Percentiles rank a stretch among this genome's conserved stretches.
Evolutionary conservation across 2,329 filamentous ascomycete genomes (phyloP).

Genomic region (Fusarium humuli): DNA sequence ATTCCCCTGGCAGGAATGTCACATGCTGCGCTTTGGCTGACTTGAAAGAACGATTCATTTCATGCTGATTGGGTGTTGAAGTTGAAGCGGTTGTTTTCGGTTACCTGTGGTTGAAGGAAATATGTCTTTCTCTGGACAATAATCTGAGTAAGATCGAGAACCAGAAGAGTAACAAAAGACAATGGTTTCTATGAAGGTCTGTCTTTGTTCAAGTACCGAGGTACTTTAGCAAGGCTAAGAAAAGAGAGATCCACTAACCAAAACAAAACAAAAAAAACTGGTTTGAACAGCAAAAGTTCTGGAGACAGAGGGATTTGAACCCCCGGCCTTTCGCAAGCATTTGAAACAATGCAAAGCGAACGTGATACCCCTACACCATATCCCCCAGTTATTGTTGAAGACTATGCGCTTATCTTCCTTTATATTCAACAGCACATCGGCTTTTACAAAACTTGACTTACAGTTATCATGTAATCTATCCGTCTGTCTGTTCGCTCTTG

Average conservation of each 20-base stretch:
- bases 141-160: neutral
- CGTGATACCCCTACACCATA: conserved; percentile 48
- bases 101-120: neutral
- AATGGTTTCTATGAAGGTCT: neutral
- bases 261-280: neutral
- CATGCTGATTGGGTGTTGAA: neutral
- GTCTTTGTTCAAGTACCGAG: neutral
- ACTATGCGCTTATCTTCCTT: rapidly evolving
- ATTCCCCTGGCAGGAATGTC: conserved; percentile 22
- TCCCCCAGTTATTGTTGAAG: conserved; percentile 28
- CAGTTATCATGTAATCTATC: too few species aligned
- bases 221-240: neutral
- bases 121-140: neutral
- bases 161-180: neutral
- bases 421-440: rapidly evolving
- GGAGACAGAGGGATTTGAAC: conserved; percentile 50
- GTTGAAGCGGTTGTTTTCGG: neutral
- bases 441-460: neutral
- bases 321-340: conserved; percentile 45
- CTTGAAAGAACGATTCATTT: neutral
- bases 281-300: conserved; percentile 2
- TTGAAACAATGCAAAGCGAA: conserved; percentile 44
- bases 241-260: neutral
- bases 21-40: conserved; percentile 20
- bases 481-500: neutral